These are phyloP conservation scores for Peronospora tabacina DNA, from an alignment of 352 stramenopile genomes.

Conservation along the genomic window DNA sequence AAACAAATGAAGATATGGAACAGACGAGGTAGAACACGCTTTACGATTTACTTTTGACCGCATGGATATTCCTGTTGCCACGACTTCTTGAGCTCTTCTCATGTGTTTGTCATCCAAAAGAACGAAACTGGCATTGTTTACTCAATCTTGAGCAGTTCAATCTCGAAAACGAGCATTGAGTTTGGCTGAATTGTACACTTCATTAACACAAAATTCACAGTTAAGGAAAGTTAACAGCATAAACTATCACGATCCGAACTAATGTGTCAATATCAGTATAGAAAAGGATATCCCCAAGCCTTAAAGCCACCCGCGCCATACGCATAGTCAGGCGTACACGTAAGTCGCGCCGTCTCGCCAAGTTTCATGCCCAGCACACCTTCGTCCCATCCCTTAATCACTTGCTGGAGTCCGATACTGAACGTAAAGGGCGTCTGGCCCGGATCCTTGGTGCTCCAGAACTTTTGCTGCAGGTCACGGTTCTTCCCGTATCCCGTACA, in stretches of 20 bases:
- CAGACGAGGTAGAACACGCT: too few species aligned
- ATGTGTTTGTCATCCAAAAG: not conserved
- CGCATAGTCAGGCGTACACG: slow-evolving; percentile 91
- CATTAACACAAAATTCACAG: slow-evolving; percentile 8
- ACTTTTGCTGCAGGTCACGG: slow-evolving; percentile 72
- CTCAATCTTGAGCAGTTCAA: slow-evolving; percentile 84
- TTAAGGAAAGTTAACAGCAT: slow-evolving; percentile 29
- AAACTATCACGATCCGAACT: slow-evolving; percentile 1
- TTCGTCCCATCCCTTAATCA: slow-evolving; percentile 96
- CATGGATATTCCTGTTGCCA: slow-evolving; percentile 1
- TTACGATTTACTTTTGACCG: too few species aligned
- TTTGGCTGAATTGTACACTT: slow-evolving; percentile 87
- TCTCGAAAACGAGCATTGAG: slow-evolving; percentile 88
- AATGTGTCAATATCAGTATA: slow-evolving; percentile 1
- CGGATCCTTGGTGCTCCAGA: slow-evolving; percentile 95
- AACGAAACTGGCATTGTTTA: slow-evolving; percentile 14
- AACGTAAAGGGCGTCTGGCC: slow-evolving; percentile 92
- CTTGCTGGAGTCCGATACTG: slow-evolving; percentile 85
- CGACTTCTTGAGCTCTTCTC: not conserved
- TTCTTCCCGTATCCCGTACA: slow-evolving; percentile 81
- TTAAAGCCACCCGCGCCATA: slow-evolving; percentile 90
- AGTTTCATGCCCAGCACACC: slow-evolving; percentile 80
- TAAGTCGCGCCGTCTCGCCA: slow-evolving; percentile 87
- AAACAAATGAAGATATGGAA: too few species aligned
- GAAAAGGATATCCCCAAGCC: slow-evolving; percentile 87